Conservation (phyloP, 768 basidiomycete genomes). For the Russula sp. region DNA sequence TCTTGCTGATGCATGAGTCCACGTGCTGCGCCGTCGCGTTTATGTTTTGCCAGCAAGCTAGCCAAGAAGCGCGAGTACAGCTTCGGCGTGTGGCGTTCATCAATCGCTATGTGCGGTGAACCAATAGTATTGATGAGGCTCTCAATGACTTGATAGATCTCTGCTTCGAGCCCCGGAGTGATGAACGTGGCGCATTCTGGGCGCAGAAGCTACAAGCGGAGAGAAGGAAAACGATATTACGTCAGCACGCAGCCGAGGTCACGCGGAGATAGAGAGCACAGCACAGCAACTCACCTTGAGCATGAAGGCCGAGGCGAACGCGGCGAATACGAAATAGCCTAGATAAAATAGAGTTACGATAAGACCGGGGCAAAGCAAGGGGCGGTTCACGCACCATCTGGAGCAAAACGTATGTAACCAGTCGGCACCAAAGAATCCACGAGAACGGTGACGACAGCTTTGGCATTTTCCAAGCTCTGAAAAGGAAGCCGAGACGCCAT, state of each 20-base stretch:
- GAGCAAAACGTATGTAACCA: constrained; percentile 29
- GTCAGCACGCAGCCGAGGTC: neutral
- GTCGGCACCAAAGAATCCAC: constrained; percentile 22
- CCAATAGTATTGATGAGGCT: constrained; percentile 61
- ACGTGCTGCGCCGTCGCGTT: constrained; percentile 23
- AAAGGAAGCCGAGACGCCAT: neutral
- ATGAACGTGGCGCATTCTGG: constrained; percentile 65
- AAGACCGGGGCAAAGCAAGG: neutral
- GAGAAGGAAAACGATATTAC: neutral
- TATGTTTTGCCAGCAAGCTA: constrained; percentile 55
- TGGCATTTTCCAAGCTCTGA: constrained; percentile 22
- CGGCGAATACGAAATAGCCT: constrained; percentile 27
- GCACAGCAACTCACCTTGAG: constrained; percentile 50
- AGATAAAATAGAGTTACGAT: neutral
- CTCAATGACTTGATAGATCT: constrained; percentile 60
- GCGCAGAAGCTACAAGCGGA: constrained; percentile 59
- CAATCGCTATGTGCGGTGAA: constrained; percentile 66
- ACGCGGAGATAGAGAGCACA: neutral
- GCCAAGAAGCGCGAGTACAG: constrained; percentile 76
- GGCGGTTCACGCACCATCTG: constrained; percentile 21
- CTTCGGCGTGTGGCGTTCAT: constrained; percentile 76
- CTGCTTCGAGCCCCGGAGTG: constrained; percentile 48
- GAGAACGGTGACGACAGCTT: constrained; percentile 16
- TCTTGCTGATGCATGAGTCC: constrained; percentile 15
- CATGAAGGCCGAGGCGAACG: constrained; percentile 67